Evolutionary conservation across 257 asterid genomes (phyloP).

Genomic region (Pogostemon cablin): DNA sequence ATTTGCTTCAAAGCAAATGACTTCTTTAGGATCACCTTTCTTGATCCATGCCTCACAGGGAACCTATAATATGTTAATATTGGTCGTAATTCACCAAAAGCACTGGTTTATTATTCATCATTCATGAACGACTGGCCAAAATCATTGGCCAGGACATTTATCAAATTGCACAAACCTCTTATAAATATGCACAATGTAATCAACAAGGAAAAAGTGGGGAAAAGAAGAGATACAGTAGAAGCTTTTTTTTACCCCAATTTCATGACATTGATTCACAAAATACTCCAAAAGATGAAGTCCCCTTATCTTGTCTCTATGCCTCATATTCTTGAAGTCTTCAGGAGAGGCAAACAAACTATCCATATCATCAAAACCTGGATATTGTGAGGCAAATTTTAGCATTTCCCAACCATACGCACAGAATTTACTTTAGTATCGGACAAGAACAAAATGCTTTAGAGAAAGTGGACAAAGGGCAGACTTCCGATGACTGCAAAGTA

Average conservation of each 20-base stretch:
- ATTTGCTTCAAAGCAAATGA: slow-evolving; percentile 70
- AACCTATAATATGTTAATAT: slow-evolving; percentile 45
- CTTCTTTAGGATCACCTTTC: slow-evolving; percentile 80
- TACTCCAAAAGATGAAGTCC: slow-evolving; percentile 84
- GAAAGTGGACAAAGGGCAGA: not conserved
- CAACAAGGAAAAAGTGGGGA: not conserved
- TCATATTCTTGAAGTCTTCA: slow-evolving; percentile 63
- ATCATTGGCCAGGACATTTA: slow-evolving; percentile 3
- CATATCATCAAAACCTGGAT: slow-evolving; percentile 76
- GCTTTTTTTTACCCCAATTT: slow-evolving; percentile 64
- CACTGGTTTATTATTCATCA: not conserved
- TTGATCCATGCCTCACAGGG: slow-evolving; percentile 88
- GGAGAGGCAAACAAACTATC: slow-evolving; percentile 79
- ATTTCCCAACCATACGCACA: not conserved
- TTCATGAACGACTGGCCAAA: slow-evolving; percentile 4
- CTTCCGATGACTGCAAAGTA: not conserved
- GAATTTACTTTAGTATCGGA: slow-evolving; percentile 1
- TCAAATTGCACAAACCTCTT: slow-evolving; percentile 2
- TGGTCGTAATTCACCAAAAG: not conserved
- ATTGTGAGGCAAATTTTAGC: slow-evolving; percentile 18
- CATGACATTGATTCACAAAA: slow-evolving; percentile 79
- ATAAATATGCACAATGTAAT: not conserved
- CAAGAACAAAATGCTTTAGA: not conserved
- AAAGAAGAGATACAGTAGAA: not conserved
- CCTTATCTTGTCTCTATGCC: slow-evolving; percentile 55